Conservation (phyloP, 2,329 filamentous ascomycete species). For the Zymoseptoria brevis region DNA sequence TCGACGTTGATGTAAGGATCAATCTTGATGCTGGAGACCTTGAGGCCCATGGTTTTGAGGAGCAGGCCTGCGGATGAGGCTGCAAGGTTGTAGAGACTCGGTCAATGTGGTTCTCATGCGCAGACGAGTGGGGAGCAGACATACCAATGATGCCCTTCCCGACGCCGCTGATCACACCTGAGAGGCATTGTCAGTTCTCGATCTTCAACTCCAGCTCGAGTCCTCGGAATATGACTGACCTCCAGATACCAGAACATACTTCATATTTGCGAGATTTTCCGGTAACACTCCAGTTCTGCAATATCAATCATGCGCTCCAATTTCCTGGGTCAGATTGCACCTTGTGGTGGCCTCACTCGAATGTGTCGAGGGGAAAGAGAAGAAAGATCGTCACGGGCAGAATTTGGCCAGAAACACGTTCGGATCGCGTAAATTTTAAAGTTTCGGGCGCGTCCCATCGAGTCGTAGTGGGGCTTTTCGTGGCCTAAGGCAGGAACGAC, state of each 20-base stretch:
- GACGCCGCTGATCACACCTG: conserved; percentile 51
- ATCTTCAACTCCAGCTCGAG: neutral
- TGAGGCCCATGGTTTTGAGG: conserved; percentile 72
- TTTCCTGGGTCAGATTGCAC: conserved; percentile 16
- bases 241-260: conserved; percentile 74
- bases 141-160: conserved; percentile 62
- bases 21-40: conserved; percentile 62
- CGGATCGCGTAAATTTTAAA: neutral
- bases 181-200: neutral
- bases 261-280: conserved; percentile 50
- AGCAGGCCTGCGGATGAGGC: conserved; percentile 66
- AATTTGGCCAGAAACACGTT: neutral
- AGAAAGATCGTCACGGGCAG: conserved; percentile 20
- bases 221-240: conserved; percentile 43
- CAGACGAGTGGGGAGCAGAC: conserved; percentile 2
- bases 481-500: neutral
- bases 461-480: neutral
- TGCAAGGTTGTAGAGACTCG: conserved; percentile 8
- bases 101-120: neutral
- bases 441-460: neutral
- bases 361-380: conserved; percentile 36
- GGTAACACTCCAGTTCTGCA: neutral
- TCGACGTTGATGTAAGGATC: conserved; percentile 70
- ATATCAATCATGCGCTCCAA: neutral
- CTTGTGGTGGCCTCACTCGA: conserved; percentile 34